A percentile compares a stretch with the other conserved stretches of the same genome.
Evolutionary conservation across 306 rosid genomes (phyloP).

Genomic region (Potentilla sterilis): DNA sequence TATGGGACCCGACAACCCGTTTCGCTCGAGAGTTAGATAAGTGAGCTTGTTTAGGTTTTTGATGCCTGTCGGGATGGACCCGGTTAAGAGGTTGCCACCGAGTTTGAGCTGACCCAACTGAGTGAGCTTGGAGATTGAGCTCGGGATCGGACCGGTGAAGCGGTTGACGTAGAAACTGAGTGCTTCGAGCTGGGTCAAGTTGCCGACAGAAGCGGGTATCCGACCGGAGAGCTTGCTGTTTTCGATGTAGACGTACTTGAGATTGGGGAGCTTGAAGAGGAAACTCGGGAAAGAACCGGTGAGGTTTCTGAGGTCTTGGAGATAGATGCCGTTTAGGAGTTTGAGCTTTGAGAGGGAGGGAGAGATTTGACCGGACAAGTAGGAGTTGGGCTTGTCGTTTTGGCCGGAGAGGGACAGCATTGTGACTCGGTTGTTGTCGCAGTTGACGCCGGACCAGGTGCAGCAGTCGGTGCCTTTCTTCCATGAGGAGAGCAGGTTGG

Average conservation of each 20-base stretch:
- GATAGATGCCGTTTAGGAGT: conserved; percentile 49
- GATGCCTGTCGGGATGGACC: conserved; percentile 46
- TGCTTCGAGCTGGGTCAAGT: conserved; percentile 25
- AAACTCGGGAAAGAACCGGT: conserved; percentile 60
- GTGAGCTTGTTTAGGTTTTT: conserved; percentile 41
- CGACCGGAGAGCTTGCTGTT: conserved; percentile 63
- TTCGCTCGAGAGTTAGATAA: conserved; percentile 40
- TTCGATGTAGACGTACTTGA: conserved; percentile 52
- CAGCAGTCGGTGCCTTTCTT: conserved; percentile 62
- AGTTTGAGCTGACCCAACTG: conserved; percentile 71
- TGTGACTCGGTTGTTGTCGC: conserved; percentile 54
- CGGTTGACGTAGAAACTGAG: conserved; percentile 52
- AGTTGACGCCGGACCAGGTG: conserved; percentile 52
- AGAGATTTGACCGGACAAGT: conserved; percentile 59
- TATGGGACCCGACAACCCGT: conserved; percentile 53
- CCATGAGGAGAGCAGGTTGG: conserved; percentile 58
- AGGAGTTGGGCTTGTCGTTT: conserved; percentile 25
- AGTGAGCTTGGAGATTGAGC: conserved; percentile 52
- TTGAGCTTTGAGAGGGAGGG: conserved; percentile 56
- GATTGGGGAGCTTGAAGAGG: conserved; percentile 40
- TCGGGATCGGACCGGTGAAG: conserved; percentile 66
- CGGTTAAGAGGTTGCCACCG: conserved; percentile 53
- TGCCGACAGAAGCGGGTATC: conserved; percentile 47
- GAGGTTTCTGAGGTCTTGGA: conserved; percentile 46
- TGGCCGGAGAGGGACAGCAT: conserved; percentile 35